Evolutionary conservation across 2,329 filamentous ascomycete species (phyloP), one percentile per base, ranked within the genome.

Genomic region (Truncatella angustata): DNA sequence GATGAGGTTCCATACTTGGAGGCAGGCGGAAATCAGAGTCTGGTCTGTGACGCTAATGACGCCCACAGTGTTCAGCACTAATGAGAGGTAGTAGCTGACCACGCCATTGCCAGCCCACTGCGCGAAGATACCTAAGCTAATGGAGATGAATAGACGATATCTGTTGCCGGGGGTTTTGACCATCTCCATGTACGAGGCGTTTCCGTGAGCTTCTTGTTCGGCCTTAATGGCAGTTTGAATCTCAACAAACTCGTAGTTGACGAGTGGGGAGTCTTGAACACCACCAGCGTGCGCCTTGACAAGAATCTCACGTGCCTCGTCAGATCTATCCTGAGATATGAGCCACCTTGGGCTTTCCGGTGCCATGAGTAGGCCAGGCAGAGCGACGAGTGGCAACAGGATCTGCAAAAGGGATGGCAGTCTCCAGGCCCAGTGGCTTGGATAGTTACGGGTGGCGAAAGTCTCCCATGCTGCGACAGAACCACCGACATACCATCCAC

Each of bases 401-500:
- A 42, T 10, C 20, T 52, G 50, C 7, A 52, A 28, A 18, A 44
- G 11, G 18, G 45, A 48, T 2, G 50, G 50, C 3, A 52, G 36
- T 12, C 50, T 18, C 50, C 50, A 52, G 18, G 32, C 50, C 44
- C 43, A 52, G 10, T 23, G 10, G 35, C 6, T 49, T 18, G 32
- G 30, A 35, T 42, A 35, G 24, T 42, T 36, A 6, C 36, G 23
- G 2, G 49, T 51, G 16, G 30, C 49, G 30, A 66, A 67, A 0
- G 60, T 63, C 4, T 62, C 56, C 62, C 62, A 68, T 3, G 60
- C 64, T 7, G 62, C 59, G 9, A 66, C 52, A 1, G 56, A 54
- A 3, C 55, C 57, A 11, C 66, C 65, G 10, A 64, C 50, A 44
- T 70, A 71, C 60, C 63, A 71, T 20, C 40, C 40, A 2, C 36